phyloP scores from a whole-genome alignment of 805 yeast genomes.

The Kregervanrija pseudodelftensis region DNA sequence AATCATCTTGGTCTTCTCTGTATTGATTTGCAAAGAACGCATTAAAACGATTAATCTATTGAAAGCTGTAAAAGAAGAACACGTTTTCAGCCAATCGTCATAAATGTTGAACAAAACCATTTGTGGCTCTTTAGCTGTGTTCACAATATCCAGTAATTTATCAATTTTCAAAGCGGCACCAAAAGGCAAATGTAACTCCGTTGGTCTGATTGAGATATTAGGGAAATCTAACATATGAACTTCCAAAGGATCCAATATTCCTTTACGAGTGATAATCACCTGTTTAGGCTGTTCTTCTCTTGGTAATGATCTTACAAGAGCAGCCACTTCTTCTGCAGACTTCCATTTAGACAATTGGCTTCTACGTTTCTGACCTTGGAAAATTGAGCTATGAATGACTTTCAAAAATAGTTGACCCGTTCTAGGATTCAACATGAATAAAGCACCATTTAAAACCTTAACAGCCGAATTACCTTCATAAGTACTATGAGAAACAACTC shows the following conservation, averaged over 20 bases:
- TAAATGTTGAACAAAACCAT: constrained; percentile 86
- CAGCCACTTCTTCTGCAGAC: constrained; percentile 96
- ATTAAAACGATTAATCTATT: constrained; percentile 78
- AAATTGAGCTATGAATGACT: constrained; percentile 87
- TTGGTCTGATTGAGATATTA: constrained; percentile 78
- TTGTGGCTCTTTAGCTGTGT: constrained; percentile 86
- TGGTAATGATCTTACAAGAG: constrained; percentile 80
- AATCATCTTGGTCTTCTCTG: constrained; percentile 68
- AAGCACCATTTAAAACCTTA: constrained; percentile 88
- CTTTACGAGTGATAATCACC: constrained; percentile 81
- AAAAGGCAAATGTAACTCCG: constrained; percentile 87
- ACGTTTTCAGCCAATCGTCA: constrained; percentile 85
- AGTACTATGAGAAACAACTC: constrained; percentile 87
- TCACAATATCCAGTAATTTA: constrained; percentile 68
- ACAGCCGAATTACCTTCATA: constrained; percentile 90
- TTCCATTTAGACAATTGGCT: constrained; percentile 96
- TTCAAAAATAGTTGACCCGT: constrained; percentile 86
- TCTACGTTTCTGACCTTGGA: constrained; percentile 94
- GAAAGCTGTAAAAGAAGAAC: constrained; percentile 89
- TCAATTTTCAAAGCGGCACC: constrained; percentile 78
- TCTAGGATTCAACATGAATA: constrained; percentile 82
- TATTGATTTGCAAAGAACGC: constrained; percentile 72
- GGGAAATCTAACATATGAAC: constrained; percentile 98
- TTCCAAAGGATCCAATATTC: constrained; percentile 89
- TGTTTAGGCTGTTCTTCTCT: constrained; percentile 93